These are phyloP conservation scores for Kodamaea fungicola DNA, from an alignment of 1,139 yeast genomes.

Conservation along the genomic window DNA sequence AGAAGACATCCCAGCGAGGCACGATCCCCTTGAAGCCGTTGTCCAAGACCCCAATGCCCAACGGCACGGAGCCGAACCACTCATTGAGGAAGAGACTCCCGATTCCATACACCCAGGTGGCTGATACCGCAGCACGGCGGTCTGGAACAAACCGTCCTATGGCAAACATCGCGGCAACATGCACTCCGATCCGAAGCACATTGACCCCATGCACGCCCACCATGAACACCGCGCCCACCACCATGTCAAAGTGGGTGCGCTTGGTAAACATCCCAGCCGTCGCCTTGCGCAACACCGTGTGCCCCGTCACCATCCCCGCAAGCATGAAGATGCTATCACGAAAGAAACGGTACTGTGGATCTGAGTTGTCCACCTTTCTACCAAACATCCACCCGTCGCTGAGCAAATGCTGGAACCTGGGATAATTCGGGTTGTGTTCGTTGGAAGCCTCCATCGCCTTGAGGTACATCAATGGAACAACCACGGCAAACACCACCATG, in stretches of 20 bases:
- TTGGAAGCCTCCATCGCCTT: slow-evolving; percentile 82
- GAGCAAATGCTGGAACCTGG: slow-evolving; percentile 55
- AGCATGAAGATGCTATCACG: slow-evolving; percentile 73
- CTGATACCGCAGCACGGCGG: slow-evolving; percentile 25
- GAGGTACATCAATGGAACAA: slow-evolving; percentile 77
- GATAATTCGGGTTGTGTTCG: slow-evolving; percentile 74
- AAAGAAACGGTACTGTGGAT: slow-evolving; percentile 82
- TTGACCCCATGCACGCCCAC: slow-evolving; percentile 79
- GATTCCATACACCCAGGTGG: slow-evolving; percentile 78
- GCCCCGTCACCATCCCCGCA: slow-evolving; percentile 50
- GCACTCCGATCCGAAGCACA: slow-evolving; percentile 54
- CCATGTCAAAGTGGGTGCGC: slow-evolving; percentile 62
- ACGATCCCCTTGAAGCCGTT: slow-evolving; percentile 67
- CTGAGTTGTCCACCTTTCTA: slow-evolving; percentile 84
- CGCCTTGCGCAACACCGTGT: slow-evolving; percentile 46
- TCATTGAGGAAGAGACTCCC: slow-evolving; percentile 77
- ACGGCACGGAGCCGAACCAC: slow-evolving; percentile 50
- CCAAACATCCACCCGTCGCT: slow-evolving; percentile 77
- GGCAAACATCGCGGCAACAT: slow-evolving; percentile 51
- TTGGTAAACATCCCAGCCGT: slow-evolving; percentile 20
- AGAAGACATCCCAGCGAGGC: slow-evolving; percentile 92
- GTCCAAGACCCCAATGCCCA: slow-evolving; percentile 54
- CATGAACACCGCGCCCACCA: slow-evolving; percentile 69
- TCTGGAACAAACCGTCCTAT: slow-evolving; percentile 45
- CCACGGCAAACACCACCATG: slow-evolving; percentile 55